A percentile compares a stretch with the other conserved stretches of the same genome.
phyloP scores from a whole-genome alignment of 768 basidiomycete genomes.

The Lentinula sp. region DNA sequence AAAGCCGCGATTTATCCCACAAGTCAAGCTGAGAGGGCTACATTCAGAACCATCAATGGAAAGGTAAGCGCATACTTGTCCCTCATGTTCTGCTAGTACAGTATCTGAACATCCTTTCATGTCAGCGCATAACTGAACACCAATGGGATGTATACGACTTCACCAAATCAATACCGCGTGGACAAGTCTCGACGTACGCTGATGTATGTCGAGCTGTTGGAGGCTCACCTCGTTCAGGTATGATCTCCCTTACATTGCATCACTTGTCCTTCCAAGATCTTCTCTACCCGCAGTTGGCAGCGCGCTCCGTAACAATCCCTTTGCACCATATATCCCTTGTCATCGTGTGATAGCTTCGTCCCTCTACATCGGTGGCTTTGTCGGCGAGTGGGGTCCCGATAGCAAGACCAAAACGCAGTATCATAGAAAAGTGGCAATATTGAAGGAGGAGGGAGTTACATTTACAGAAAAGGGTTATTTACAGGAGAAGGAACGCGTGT shows the following conservation, averaged over 20 bases:
- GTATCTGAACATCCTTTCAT: background rate
- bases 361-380: constrained; percentile 56
- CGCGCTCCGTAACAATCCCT: constrained; percentile 60
- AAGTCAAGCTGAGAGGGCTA: constrained; percentile 9
- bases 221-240: constrained; percentile 61
- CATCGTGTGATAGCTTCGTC: constrained; percentile 64
- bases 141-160: constrained; percentile 62
- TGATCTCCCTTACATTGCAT: constrained; percentile 9
- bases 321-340: constrained; percentile 62
- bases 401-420: constrained; percentile 34
- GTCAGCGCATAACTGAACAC: constrained; percentile 42
- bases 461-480: constrained; percentile 43
- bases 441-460: constrained; percentile 46
- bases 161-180: constrained; percentile 37
- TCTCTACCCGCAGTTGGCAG: constrained; percentile 41
- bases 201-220: constrained; percentile 43
- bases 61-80: constrained; percentile 13
- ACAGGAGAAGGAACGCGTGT: constrained; percentile 7
- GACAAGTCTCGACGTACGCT: constrained; percentile 54
- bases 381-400: constrained; percentile 52
- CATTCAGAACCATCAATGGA: constrained; percentile 19
- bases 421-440: constrained; percentile 41
- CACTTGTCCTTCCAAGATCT: background rate
- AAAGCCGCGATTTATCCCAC: constrained; percentile 7
- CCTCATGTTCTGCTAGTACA: background rate